phyloP scores from a whole-genome alignment of 1,284 basidiomycete genomes.

The Ceratobasidium sp. region DNA sequence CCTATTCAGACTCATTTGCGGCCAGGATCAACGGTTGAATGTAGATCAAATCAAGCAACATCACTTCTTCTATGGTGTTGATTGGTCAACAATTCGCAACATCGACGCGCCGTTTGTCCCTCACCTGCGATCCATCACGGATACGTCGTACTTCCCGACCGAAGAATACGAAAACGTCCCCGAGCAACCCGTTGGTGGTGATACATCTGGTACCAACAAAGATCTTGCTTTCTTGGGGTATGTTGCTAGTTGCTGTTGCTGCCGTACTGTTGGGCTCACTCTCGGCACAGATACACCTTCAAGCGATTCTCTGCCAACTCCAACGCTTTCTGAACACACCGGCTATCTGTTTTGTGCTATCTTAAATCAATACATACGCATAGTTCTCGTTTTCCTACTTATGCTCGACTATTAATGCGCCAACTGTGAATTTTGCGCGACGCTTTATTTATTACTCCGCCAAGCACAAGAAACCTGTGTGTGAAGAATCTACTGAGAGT shows the following conservation, averaged over 20 bases:
- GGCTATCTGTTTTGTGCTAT: conserved; percentile 25
- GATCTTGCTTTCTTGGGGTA: conserved; percentile 94
- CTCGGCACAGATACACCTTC: conserved; percentile 76
- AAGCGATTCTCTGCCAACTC: conserved; percentile 71
- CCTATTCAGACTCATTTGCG: conserved; percentile 74
- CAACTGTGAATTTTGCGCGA: conserved; percentile 36
- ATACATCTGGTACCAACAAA: conserved; percentile 77
- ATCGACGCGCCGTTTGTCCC: conserved; percentile 98
- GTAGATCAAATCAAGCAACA: conserved; percentile 94
- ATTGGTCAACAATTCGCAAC: conserved; percentile 90
- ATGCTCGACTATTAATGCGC: conserved; percentile 10
- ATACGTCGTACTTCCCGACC: conserved; percentile 97
- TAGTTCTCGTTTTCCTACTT: conserved; percentile 2
- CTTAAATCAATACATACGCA: conserved; percentile 24
- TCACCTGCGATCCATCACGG: conserved; percentile 90
- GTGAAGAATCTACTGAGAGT: conserved; percentile 14
- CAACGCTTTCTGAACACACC: conserved; percentile 28
- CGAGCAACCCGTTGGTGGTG: conserved; percentile 76
- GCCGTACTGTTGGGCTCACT: background rate
- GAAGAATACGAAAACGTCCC: conserved; percentile 91
- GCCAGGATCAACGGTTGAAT: conserved; percentile 81
- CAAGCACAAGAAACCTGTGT: conserved; percentile 8
- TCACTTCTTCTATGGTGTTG: conserved; percentile 97
- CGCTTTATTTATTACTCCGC: background rate
- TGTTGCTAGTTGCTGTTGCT: conserved; percentile 50